A percentile compares a stretch with the other conserved stretches of the same genome.
These are phyloP conservation scores for Schizochytrium sp. DNA, from an alignment of 108 stramenopile genomes.

Conservation along the genomic window DNA sequence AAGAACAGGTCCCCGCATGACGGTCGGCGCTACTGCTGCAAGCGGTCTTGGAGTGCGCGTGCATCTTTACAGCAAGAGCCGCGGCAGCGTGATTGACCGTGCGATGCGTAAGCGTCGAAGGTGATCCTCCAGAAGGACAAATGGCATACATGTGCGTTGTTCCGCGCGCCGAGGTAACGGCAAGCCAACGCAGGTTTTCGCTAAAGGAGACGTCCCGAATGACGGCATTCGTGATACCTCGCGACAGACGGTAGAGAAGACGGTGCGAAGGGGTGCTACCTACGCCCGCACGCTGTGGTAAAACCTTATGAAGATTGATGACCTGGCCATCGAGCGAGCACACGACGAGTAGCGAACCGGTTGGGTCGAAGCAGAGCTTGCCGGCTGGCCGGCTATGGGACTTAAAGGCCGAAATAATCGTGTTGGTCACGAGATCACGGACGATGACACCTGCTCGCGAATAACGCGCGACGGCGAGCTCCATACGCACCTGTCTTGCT, in stretches of 20 bases:
- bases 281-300: neutral
- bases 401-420: neutral
- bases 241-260: neutral
- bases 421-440: neutral
- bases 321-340: neutral
- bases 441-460: neutral
- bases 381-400: neutral
- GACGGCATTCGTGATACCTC: neutral
- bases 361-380: neutral
- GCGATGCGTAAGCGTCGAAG: neutral
- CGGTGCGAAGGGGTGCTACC: neutral
- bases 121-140: neutral
- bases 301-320: neutral
- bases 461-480: neutral
- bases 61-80: neutral
- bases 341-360: neutral
- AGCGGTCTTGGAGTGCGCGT: neutral
- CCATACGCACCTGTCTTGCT: neutral
- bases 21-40: neutral
- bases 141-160: neutral
- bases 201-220: slow-evolving; percentile 7
- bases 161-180: neutral
- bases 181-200: neutral
- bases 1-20: neutral
- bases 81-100: neutral